phyloP scores from a whole-genome alignment of 129 eudicot species.

The Apium graveolens region DNA sequence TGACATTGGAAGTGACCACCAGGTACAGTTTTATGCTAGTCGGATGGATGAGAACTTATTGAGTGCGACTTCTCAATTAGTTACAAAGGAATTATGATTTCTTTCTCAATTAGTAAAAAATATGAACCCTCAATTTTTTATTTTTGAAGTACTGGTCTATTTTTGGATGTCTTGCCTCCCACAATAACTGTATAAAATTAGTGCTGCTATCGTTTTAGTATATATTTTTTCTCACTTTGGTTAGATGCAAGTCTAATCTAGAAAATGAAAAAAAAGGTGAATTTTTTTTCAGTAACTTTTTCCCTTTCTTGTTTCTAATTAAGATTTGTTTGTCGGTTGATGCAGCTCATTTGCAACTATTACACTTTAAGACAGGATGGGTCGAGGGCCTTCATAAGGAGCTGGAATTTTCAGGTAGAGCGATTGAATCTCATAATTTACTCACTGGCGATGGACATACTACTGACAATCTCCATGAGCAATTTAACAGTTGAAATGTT shows the following conservation, averaged over 20 bases:
- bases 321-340: not conserved
- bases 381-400: slow-evolving; percentile 71
- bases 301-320: not conserved
- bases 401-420: slow-evolving; percentile 81
- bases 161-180: not conserved
- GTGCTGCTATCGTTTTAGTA: too few species aligned
- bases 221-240: not conserved
- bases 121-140: not conserved
- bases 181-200: not conserved
- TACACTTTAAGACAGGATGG: slow-evolving; percentile 97
- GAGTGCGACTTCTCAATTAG: not conserved
- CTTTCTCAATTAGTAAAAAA: not conserved
- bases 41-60: not conserved
- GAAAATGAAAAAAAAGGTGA: not conserved
- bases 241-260: not conserved
- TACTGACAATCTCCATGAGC: not conserved
- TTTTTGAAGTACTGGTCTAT: not conserved
- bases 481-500: not conserved
- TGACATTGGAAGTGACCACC: slow-evolving; percentile 82
- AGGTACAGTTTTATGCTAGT: slow-evolving; percentile 33
- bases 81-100: not conserved
- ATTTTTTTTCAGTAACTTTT: not conserved
- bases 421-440: not conserved
- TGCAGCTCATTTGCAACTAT: slow-evolving; percentile 96
- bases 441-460: not conserved